phyloP scores from a whole-genome alignment of 352 stramenopile species.

The Phytopythium vexans region DNA sequence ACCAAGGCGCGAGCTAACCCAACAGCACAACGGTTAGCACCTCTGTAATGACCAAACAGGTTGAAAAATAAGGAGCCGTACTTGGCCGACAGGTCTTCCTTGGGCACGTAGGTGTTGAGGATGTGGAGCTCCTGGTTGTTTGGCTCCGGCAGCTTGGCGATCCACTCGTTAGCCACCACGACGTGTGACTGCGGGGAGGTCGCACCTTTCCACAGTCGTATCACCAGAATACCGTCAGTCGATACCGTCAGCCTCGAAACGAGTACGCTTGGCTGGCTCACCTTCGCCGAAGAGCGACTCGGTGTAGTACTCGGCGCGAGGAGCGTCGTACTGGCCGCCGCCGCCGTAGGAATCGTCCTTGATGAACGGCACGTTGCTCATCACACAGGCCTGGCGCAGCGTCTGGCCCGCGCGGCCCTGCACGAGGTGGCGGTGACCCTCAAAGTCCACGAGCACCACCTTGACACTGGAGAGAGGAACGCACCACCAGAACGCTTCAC shows the following conservation, averaged over 20 bases:
- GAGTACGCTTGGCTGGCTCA: conserved; percentile 2
- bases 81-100: conserved; percentile 78
- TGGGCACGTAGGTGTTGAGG: conserved; percentile 72
- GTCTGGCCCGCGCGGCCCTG: conserved; percentile 80
- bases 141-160: conserved; percentile 63
- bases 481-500: conserved; percentile 34
- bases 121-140: conserved; percentile 78
- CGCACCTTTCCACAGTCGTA: conserved; percentile 18
- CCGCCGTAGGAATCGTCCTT: conserved; percentile 87
- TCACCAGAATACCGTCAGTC: no score
- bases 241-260: background rate
- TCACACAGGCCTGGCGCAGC: conserved; percentile 78
- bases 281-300: conserved; percentile 87
- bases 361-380: conserved; percentile 67
- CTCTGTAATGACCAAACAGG: no score
- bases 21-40: background rate
- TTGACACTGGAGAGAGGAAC: conserved; percentile 49
- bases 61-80: conserved; percentile 22
- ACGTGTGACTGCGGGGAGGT: conserved; percentile 84
- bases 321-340: conserved; percentile 60
- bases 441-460: conserved; percentile 83
- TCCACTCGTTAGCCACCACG: conserved; percentile 86
- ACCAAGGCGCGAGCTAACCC: conserved; percentile 68
- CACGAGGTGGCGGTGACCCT: conserved; percentile 84
- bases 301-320: conserved; percentile 78